Evolutionary conservation across 176 grass and related monocot genomes (phyloP).

Genomic region (Lolium rigidum): DNA sequence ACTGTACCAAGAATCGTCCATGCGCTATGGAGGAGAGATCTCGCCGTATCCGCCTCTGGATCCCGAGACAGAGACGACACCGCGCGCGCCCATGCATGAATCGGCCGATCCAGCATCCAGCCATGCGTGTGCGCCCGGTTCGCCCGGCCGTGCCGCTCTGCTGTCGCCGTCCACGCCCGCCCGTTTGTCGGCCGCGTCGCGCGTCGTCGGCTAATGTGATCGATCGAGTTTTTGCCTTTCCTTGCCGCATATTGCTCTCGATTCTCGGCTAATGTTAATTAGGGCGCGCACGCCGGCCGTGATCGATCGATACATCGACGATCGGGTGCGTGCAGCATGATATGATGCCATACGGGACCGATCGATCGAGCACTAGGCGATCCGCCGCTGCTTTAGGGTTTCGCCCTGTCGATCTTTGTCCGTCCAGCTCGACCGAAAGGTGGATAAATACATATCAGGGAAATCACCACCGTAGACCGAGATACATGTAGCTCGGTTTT

Average conservation of each 20-base stretch:
- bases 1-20: background rate
- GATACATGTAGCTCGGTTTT: no score
- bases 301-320: background rate
- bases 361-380: background rate
- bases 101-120: background rate
- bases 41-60: background rate
- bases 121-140: background rate
- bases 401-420: background rate
- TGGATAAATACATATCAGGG: no score
- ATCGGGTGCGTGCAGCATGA: background rate
- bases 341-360: background rate
- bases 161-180: conserved; percentile 47
- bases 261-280: no score
- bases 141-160: background rate
- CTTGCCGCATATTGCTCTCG: no score
- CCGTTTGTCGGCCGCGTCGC: conserved; percentile 23
- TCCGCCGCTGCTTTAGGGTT: background rate
- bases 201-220: background rate
- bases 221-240: background rate
- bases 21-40: background rate
- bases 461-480: no score
- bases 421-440: background rate
- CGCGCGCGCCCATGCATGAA: background rate
- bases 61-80: conserved; percentile 2
- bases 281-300: background rate